These are phyloP conservation scores for Exophiala calicioides DNA, from an alignment of 2,329 filamentous ascomycete species.

Conservation along the genomic window DNA sequence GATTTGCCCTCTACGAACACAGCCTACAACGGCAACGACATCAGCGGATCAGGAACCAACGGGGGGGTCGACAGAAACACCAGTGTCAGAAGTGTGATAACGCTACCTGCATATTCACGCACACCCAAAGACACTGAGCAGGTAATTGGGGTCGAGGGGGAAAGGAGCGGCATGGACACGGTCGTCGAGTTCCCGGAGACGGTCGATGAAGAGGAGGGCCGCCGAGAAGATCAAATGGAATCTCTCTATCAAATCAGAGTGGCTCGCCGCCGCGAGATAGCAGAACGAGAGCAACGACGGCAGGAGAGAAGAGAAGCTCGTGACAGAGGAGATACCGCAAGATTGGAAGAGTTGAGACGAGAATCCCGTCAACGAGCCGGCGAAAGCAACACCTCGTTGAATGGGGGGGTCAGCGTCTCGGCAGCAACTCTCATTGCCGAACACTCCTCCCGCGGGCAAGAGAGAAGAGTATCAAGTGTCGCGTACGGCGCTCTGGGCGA, in stretches of 20 bases:
- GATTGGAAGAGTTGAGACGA: slow-evolving; percentile 64
- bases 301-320: slow-evolving; percentile 70
- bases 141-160: slow-evolving; percentile 83
- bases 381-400: slow-evolving; percentile 36
- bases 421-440: slow-evolving; percentile 45
- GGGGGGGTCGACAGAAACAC: slow-evolving; percentile 73
- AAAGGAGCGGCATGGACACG: slow-evolving; percentile 85
- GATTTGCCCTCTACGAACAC: slow-evolving; percentile 23
- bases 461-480: slow-evolving; percentile 49
- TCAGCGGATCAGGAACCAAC: slow-evolving; percentile 19
- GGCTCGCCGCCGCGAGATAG: slow-evolving; percentile 71
- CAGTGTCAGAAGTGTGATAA: slow-evolving; percentile 90
- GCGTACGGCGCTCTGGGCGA: slow-evolving; percentile 50
- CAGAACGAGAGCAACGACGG: slow-evolving; percentile 75
- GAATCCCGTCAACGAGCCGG: slow-evolving; percentile 57
- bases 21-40: slow-evolving; percentile 22
- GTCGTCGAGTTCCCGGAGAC: slow-evolving; percentile 85
- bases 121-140: slow-evolving; percentile 74
- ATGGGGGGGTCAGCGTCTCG: slow-evolving; percentile 34
- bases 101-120: slow-evolving; percentile 79
- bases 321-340: slow-evolving; percentile 66
- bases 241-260: slow-evolving; percentile 85
- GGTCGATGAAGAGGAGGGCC: slow-evolving; percentile 71
- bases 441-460: slow-evolving; percentile 46
- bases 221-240: slow-evolving; percentile 90